Evolutionary conservation across 225 moss, liverwort and hornwort species (phyloP), one percentile per base, ranked within the genome.

Genomic region (Neckera pumila): DNA sequence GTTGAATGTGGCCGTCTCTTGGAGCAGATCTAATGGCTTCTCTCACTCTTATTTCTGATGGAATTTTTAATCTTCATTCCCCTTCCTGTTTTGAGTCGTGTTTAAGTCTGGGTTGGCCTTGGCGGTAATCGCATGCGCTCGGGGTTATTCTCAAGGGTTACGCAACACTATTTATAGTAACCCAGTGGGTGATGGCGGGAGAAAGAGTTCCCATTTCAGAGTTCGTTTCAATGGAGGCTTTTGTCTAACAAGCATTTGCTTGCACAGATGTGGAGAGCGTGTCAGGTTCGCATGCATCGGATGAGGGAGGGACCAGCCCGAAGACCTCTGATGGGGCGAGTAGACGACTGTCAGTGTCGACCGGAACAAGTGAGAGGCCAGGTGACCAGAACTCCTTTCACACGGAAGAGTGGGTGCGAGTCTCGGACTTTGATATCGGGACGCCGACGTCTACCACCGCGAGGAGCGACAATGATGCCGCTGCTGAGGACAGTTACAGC

Each of bases 371-470:
- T 30, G 91, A 94, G 59, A 84, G 66, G 49, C 86, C 87, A 34
- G 59, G 83, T 43, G 94, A 94, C 53, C 89, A 91, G 81, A 86
- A 84, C 64, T 94, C 91, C 61, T 94, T 87, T 73, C 85, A 90
- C 38, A 94, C 94, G 69, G 94, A 94, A 89, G 94, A 94, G 72
- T 94, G 94, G 94, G 94, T 94, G 76, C 90, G 92, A n/a, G 88
- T 93, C 65, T 94, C 94, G 27, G 67, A 94, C 89, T 94, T 94
- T 17, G 93, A 94, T 72, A 84, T 92, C 4, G 93, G 88, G 31
- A 94, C 94, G 59, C 93, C 94, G 38, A 94, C 90, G 36, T 94
- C 93, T 34, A 90, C 87, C 20, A 86, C 93, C 40, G 89, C 90
- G 33, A 94, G 90, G 84, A 88, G 90, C 75, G 94, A 94, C 76